Base-by-base conservation (phyloP, 2,329 filamentous ascomycete genomes). In the Incumbomyces delicatus region DNA sequence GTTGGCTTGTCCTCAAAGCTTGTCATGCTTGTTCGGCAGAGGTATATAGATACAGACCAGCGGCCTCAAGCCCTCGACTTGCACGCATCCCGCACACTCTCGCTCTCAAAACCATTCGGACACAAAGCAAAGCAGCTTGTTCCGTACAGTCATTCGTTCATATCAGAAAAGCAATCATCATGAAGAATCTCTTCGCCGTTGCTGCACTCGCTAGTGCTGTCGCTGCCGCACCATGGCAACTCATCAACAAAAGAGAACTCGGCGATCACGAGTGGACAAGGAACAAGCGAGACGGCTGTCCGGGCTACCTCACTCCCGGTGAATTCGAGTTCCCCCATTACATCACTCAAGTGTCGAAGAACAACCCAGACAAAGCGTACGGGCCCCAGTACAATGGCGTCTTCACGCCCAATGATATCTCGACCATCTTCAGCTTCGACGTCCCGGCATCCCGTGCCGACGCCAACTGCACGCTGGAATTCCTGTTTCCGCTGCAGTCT, bases 391-490 rank as follows among this genome's bases (percentile, higher is more conserved):
- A 68, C 64, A 73, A 75, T 52, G 80, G 78, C 44, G 70, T 72
- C 10, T 67, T 82, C 32, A 75, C 73, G 11, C 62, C 68, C 14
- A 66, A 63, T 16, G 69, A 66, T 46, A 62, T 75, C 41, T 75
- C 74, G 8, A 74, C 75, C 11, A 74, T 84, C 58, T 85, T 81
- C 73, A 83, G 83, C 67, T 85, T 85, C 64, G 78, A 83, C 58
- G 75, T 85, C 36, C 76, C 75, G 1, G 51, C 62, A 3, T 62
- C 64, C 4, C 71, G 77, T 55, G 55, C 66, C 7, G 77, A 75
- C 54, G 76, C 77, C 64, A 76, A 66, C 6, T 86, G 81, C 66
- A 74, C 71, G 46, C 66, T 85, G 7, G 66, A 80, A 47, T 85
- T 85, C 73, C 67, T 83, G 37, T 76, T 84, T 64, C 81, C 82